phyloP scores from a whole-genome alignment of 1,284 basidiomycete species.

The Ceratobasidium sp. region DNA sequence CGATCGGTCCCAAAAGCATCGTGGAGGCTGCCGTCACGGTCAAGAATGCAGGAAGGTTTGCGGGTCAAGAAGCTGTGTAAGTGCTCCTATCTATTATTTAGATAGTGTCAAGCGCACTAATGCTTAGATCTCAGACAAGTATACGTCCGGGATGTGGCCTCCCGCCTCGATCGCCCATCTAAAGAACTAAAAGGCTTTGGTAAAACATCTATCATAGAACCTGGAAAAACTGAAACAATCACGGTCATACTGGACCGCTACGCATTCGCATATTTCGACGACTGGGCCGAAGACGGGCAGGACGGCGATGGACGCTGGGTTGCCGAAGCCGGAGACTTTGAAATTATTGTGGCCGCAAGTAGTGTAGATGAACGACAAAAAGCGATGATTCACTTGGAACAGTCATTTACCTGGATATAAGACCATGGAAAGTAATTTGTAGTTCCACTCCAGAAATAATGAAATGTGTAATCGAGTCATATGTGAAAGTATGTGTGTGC shows the following conservation, averaged over 20 bases:
- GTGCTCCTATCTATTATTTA: not conserved
- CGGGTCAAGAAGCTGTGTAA: constrained; percentile 13
- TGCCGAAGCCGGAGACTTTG: constrained; percentile 59
- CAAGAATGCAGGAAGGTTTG: constrained; percentile 63
- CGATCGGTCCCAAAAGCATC: constrained; percentile 49
- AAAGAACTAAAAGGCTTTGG: constrained; percentile 67
- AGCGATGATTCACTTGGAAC: not conserved
- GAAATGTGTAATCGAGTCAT: not conserved
- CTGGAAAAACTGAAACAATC: constrained; percentile 61
- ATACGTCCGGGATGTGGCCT: constrained; percentile 60
- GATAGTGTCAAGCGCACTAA: constrained; percentile 54
- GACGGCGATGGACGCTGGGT: constrained; percentile 55
- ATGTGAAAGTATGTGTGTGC: not conserved
- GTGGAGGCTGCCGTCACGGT: constrained; percentile 65
- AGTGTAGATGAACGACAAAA: not conserved
- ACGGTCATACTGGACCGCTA: constrained; percentile 66
- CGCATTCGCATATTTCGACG: constrained; percentile 66
- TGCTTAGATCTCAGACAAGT: constrained; percentile 68
- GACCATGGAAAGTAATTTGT: no score
- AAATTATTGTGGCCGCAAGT: constrained; percentile 60
- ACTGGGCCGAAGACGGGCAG: constrained; percentile 49
- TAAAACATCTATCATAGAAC: constrained; percentile 64
- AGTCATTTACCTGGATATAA: constrained; percentile 1
- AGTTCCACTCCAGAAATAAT: no score
- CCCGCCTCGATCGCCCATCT: constrained; percentile 64